Conservation (phyloP, 2,329 filamentous ascomycete genomes). For the Mollisia scopiformis region DNA sequence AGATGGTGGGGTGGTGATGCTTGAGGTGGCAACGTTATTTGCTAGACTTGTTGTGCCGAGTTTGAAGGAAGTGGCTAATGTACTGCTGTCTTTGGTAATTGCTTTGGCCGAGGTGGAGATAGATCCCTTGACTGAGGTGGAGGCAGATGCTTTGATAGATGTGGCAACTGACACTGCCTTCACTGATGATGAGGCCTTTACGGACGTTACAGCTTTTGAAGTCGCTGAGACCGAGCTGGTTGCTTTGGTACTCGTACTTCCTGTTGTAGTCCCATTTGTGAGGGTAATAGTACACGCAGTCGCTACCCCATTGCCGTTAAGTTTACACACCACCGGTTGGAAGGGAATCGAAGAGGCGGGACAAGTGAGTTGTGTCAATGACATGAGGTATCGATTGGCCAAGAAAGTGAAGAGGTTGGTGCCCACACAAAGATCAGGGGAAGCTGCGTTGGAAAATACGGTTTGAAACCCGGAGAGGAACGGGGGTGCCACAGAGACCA, state of each 20-base stretch:
- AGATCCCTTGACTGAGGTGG: not conserved
- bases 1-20: not conserved
- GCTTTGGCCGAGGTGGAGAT: not conserved
- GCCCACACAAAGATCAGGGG: not conserved
- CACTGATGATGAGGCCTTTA: not conserved
- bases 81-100: not conserved
- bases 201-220: not conserved
- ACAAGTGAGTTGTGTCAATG: constrained; percentile 5
- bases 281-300: constrained; percentile 4
- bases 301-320: constrained; percentile 6
- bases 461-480: constrained; percentile 1
- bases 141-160: not conserved
- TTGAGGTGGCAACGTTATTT: not conserved
- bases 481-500: not conserved
- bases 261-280: not conserved
- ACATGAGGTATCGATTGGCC: not conserved
- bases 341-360: not conserved
- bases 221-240: not conserved
- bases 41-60: not conserved
- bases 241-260: not conserved
- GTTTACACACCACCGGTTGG: constrained; percentile 3
- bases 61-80: not conserved
- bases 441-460: not conserved
- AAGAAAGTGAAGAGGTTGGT: constrained; percentile 4
- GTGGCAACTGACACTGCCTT: not conserved